A percentile compares a stretch with the other conserved stretches of the same genome.
phyloP scores from a whole-genome alignment of 768 basidiomycete genomes.

The Rhizopogon vesiculosus region DNA sequence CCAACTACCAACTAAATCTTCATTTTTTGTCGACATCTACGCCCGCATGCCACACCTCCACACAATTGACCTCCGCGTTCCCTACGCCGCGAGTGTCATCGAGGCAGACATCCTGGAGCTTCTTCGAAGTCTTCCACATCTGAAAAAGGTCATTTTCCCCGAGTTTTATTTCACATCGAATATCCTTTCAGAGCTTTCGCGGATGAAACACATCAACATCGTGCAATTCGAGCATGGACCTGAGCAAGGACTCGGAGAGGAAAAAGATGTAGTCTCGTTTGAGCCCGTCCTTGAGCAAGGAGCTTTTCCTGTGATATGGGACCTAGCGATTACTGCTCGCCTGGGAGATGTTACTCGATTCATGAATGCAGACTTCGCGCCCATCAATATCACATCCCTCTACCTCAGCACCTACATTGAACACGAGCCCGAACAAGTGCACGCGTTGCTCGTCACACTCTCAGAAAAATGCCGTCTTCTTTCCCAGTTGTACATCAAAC shows the following conservation, averaged over 20 bases:
- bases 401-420: constrained; percentile 45
- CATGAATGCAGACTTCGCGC: constrained; percentile 39
- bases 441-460: constrained; percentile 38
- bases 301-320: constrained; percentile 49
- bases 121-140: constrained; percentile 34
- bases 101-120: constrained; percentile 37
- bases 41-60: constrained; percentile 49
- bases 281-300: constrained; percentile 39
- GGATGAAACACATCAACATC: constrained; percentile 34
- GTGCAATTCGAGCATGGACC: constrained; percentile 52
- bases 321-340: constrained; percentile 44
- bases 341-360: constrained; percentile 43
- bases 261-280: constrained; percentile 40
- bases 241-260: constrained; percentile 43
- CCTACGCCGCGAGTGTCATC: constrained; percentile 34
- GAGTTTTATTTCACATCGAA: constrained; percentile 44
- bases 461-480: constrained; percentile 46
- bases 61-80: constrained; percentile 41
- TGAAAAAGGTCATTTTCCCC: constrained; percentile 47
- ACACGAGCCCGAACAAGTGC: constrained; percentile 39
- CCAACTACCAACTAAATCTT: constrained; percentile 11
- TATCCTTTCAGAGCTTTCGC: constrained; percentile 43
- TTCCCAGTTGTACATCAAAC: constrained; percentile 35
- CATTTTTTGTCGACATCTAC: constrained; percentile 32
- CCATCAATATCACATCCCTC: constrained; percentile 43